Conservation (phyloP, 1,139 yeast genomes). For the Pichia sp. region DNA sequence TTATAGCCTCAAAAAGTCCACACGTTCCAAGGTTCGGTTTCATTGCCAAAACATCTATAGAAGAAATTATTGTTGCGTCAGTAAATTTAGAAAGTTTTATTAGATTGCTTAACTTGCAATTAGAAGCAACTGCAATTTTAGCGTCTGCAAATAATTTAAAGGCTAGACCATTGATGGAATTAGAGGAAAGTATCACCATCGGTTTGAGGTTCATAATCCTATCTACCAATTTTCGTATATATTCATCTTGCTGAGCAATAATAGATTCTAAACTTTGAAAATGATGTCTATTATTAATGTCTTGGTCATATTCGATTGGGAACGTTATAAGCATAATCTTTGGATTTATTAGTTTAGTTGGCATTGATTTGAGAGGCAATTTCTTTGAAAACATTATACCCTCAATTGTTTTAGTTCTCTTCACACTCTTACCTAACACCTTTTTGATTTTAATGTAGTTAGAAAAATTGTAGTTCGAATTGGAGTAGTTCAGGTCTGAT, state of each 20-base stretch:
- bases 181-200: slow-evolving; percentile 71
- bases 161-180: slow-evolving; percentile 80
- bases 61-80: slow-evolving; percentile 68
- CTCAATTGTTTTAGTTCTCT: slow-evolving; percentile 56
- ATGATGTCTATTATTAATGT: slow-evolving; percentile 21
- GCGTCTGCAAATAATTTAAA: slow-evolving; percentile 62
- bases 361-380: slow-evolving; percentile 78
- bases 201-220: slow-evolving; percentile 75
- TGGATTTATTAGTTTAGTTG: slow-evolving; percentile 54
- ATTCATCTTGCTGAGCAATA: slow-evolving; percentile 82
- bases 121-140: slow-evolving; percentile 70
- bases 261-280: slow-evolving; percentile 41
- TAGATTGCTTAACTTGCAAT: slow-evolving; percentile 76
- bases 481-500: slow-evolving; percentile 13
- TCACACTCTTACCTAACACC: slow-evolving; percentile 54
- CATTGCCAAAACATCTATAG: slow-evolving; percentile 56
- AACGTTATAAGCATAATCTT: slow-evolving; percentile 77
- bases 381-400: slow-evolving; percentile 85
- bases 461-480: slow-evolving; percentile 73
- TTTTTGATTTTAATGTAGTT: slow-evolving; percentile 84
- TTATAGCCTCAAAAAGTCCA: slow-evolving; percentile 59
- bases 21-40: slow-evolving; percentile 67
- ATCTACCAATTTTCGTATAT: slow-evolving; percentile 71
- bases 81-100: slow-evolving; percentile 76
- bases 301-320: slow-evolving; percentile 81